Base-by-base conservation (phyloP, 2,329 filamentous ascomycete species). In the Alternaria burnsii region DNA sequence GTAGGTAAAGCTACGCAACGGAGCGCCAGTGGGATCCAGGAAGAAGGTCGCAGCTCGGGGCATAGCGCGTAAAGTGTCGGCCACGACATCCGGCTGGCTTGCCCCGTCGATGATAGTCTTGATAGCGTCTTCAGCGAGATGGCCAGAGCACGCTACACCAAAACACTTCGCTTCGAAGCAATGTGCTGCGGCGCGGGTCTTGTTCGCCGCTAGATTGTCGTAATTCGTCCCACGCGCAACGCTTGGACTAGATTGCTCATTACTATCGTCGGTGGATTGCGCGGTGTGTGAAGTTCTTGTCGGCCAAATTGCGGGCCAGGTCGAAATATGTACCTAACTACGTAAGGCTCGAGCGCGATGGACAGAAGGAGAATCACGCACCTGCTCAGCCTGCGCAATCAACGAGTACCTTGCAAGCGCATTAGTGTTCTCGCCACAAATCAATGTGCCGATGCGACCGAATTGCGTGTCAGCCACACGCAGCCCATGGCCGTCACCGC, bases 81-180 rank as follows among this genome's bases (percentile, higher is more conserved):
- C 53, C 1, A 82, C 63, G 7, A 68, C 43, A 6, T 75, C 73
- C 1, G 72, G 58, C 28, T 76, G 62, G 2, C 61, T 61, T 1
- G 78, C 71, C 0, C 76, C 77, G 0, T 65, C 67, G 0, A 76
- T 63, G 4, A 82, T 66, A 0, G 63, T 62, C 2, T 81, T 72
- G 3, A 84, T 77, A 0, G 78, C 78, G 16, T 80, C 75, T 0
- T 78, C 43, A 20, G 79, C 81, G 0, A 87, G 70, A 22, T 79
- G 68, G 0, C 81, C 81, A 0, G 82, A 78, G 62, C 83, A 85
- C 16, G 85, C 68, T 1, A 87, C 79, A 0, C 85, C 85, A 47
- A 87, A 87, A 43, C 81, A 84, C 63, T 87, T 87, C 0, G 83
- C 85, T 56, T 87, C 86, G 62, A 88, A 87, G 62, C 84, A 87